Base-by-base conservation (phyloP, 257 asterid genomes). In the Lavandula angustifolia region DNA sequence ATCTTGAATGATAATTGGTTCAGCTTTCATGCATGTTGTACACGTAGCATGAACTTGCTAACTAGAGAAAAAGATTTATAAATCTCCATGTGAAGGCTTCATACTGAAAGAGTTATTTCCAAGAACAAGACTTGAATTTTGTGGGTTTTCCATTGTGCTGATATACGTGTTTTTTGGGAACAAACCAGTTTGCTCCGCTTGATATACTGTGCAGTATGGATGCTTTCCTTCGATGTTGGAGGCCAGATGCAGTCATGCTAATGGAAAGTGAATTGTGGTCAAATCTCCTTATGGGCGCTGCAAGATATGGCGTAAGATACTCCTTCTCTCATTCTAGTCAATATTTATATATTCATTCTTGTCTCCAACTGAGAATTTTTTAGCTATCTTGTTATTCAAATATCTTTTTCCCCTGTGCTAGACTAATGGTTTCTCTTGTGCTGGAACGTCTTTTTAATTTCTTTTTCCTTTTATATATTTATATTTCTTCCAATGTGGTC, bases 221-320 rank as follows among this genome's bases (percentile, higher is more conserved):
- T 73, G 78, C 87, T 58, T 92, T 92, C 79, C 92, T 89, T 73
- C 60, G 60, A 60, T 84, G 82, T 62, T 92, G 99, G 99, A 87
- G 81, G 78, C 96, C 99, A 65, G 76, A 71, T 72, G 88, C 85
- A 63, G 76, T 89, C 70, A 60, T 92, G 68, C 86, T 92, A 32
- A 77, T 92, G 78, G 97, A 92, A 78, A 92, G 89, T 71, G 97
- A 92, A 76, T 76, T 92, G 63, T 92, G 94, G 97, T 96, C 97
- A 37, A 89, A 89, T 82, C 91, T 92, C 79, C 73, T 92, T 13
- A 85, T 89, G 81, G 74, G 82, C 49, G 96, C 96, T 69, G 86
- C 91, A 56, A 79, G 73, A 69, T 70, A 78, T 64, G 82, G 87
- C 50, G 97, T 87, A 79, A 77, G 88, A 70, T 52, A 41, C 61